Evolutionary conservation across 208 protist species (phyloP).

Genomic region (Trypanosoma scelopori): DNA sequence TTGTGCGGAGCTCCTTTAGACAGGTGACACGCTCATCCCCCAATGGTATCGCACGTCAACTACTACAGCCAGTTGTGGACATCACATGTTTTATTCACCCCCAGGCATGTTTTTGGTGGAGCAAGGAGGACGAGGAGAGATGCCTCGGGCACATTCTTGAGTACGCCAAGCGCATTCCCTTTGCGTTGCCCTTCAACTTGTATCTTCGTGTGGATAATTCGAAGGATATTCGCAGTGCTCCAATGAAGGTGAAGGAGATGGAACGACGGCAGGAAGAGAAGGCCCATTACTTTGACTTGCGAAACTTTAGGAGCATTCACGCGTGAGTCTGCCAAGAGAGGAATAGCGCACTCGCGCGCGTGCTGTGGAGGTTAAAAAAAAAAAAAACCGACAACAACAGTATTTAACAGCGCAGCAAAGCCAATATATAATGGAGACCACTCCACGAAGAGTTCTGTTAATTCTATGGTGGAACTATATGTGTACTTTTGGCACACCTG

Average conservation of each 20-base stretch:
- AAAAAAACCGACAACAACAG: too few relatives aligned
- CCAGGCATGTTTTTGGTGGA: constrained; percentile 84
- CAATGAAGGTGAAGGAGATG: constrained; percentile 34
- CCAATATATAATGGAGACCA: too few relatives aligned
- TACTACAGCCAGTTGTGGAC: constrained; percentile 86
- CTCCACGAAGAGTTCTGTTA: too few relatives aligned
- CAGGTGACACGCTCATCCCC: constrained; percentile 36
- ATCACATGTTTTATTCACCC: constrained; percentile 78
- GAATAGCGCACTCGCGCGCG: constrained; percentile 13
- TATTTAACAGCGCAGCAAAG: too few relatives aligned
- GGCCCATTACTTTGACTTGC: constrained; percentile 54
- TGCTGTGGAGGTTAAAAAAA: too few relatives aligned
- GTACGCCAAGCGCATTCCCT: constrained; percentile 84
- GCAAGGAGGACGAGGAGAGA: constrained; percentile 60
- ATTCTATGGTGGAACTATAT: too few relatives aligned
- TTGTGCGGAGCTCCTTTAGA: constrained; percentile 63
- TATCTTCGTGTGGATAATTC: constrained; percentile 80
- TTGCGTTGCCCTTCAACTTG: constrained; percentile 82
- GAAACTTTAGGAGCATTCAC: constrained; percentile 42
- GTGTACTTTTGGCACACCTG: too few relatives aligned
- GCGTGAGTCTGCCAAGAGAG: neutral
- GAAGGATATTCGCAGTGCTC: constrained; percentile 40
- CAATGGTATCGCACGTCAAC: constrained; percentile 43
- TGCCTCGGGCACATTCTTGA: constrained; percentile 75
- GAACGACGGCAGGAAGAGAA: constrained; percentile 44